A percentile compares a stretch with the other conserved stretches of the same genome.
Conservation (phyloP, 768 basidiomycete genomes). For the Terana coerulea region DNA sequence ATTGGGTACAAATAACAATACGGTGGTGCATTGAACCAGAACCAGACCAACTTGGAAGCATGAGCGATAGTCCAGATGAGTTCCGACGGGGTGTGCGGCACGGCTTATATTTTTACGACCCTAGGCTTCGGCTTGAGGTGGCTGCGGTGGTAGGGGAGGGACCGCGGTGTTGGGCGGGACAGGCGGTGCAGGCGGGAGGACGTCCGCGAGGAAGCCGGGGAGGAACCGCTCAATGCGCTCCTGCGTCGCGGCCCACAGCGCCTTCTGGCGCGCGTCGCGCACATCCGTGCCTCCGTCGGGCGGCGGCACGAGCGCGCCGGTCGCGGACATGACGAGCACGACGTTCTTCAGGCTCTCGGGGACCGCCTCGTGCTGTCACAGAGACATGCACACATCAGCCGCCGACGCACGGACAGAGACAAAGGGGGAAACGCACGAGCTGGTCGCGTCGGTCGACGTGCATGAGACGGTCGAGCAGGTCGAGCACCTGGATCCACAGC, state of each 20-base stretch:
- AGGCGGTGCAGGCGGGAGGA: constrained; percentile 46
- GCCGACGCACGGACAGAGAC: too few species aligned
- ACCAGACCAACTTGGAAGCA: neutral
- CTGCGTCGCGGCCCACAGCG: constrained; percentile 81
- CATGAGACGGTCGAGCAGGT: constrained; percentile 87
- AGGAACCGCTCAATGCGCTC: constrained; percentile 88
- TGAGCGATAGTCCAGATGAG: neutral
- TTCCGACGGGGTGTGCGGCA: too few species aligned
- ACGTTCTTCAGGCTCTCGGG: constrained; percentile 98
- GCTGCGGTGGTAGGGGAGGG: neutral
- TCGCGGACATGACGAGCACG: constrained; percentile 92
- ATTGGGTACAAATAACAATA: constrained; percentile 2
- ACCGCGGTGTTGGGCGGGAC: constrained; percentile 8
- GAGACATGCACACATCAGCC: neutral
- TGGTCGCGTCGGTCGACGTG: constrained; percentile 80
- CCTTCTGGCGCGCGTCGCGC: constrained; percentile 58
- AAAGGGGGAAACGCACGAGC: constrained; percentile 51
- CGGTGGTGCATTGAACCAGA: neutral
- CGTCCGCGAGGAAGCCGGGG: constrained; percentile 80
- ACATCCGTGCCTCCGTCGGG: constrained; percentile 37
- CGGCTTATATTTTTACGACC: too few species aligned
- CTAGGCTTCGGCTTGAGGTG: too few species aligned
- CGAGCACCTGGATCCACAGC: constrained; percentile 87
- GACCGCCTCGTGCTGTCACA: constrained; percentile 80
- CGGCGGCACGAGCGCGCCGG: constrained; percentile 74